Evolutionary conservation across 1,139 yeast genomes (phyloP).

Genomic region (Suhomyces guaymorum): DNA sequence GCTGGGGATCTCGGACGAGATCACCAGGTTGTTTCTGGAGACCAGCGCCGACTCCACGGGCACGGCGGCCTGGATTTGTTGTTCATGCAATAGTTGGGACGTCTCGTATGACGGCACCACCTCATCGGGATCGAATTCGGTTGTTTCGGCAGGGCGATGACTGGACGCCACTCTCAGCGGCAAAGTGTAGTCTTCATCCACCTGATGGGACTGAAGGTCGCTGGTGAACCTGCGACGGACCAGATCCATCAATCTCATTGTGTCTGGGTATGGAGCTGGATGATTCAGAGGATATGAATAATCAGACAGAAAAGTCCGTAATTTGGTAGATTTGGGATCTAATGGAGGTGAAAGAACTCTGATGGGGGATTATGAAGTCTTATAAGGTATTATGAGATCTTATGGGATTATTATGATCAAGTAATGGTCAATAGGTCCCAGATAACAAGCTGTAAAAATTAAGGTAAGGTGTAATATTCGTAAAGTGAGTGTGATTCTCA

Average conservation of each 20-base stretch:
- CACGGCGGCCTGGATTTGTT: conserved; percentile 9
- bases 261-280: too few relatives aligned
- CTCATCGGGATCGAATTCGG: conserved; percentile 36
- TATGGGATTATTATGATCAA: too few relatives aligned
- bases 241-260: conserved; percentile 22
- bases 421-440: too few relatives aligned
- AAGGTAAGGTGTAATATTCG: too few relatives aligned
- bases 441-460: too few relatives aligned
- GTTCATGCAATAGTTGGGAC: conserved; percentile 38
- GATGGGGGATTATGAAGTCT: too few relatives aligned
- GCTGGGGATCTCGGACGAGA: conserved; percentile 2
- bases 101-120: conserved; percentile 48
- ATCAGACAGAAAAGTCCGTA: too few relatives aligned
- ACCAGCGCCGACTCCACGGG: conserved; percentile 3
- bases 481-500: too few relatives aligned
- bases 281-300: too few relatives aligned
- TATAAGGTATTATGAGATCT: too few relatives aligned
- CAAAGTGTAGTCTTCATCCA: conserved; percentile 37
- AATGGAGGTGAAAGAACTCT: too few relatives aligned
- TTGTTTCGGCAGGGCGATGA: not conserved
- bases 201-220: conserved; percentile 36
- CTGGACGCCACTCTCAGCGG: conserved; percentile 12
- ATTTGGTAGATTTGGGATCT: too few relatives aligned
- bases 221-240: conserved; percentile 31
- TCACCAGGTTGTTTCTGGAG: conserved; percentile 12